These are phyloP conservation scores for Rachicladosporium sp. DNA, from an alignment of 2,329 filamentous ascomycete genomes.

Conservation along the genomic window DNA sequence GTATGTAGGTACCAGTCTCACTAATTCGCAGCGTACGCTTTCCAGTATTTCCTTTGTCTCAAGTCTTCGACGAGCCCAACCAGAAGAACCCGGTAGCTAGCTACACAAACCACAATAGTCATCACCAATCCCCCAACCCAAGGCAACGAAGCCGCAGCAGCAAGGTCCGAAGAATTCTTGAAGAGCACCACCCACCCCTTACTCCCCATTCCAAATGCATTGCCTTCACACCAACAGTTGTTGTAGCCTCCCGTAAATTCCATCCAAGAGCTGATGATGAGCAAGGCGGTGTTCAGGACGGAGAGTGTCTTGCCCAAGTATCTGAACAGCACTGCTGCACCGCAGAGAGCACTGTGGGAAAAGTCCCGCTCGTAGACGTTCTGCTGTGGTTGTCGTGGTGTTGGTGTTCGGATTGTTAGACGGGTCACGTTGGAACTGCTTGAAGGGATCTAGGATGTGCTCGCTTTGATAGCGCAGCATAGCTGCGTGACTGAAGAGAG, in stretches of 20 bases:
- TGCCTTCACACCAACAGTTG: constrained; percentile 11
- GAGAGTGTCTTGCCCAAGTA: constrained; percentile 13
- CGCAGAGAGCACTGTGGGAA: constrained; percentile 4
- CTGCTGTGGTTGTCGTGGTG: no score
- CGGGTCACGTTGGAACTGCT: no score
- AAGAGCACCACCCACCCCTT: no score
- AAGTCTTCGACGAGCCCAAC: no score
- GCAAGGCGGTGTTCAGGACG: constrained; percentile 13
- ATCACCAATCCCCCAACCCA: not conserved
- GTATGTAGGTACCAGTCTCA: no score
- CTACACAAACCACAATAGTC: not conserved
- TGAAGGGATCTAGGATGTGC: no score
- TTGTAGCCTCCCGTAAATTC: constrained; percentile 13
- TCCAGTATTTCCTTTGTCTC: no score
- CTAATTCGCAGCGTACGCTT: no score
- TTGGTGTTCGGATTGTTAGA: no score
- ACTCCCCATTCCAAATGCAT: no score
- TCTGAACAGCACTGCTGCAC: constrained; percentile 8
- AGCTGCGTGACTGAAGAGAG: constrained; percentile 12
- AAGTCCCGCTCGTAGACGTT: no score
- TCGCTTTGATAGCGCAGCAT: constrained; percentile 12
- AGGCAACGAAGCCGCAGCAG: not conserved
- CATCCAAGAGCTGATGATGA: constrained; percentile 11
- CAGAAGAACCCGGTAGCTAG: no score
- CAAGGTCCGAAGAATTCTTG: not conserved